Evolutionary conservation across 73 alveolate species (phyloP), one percentile per base, ranked within the genome.

Genomic region (Tetrahymena thermophila): DNA sequence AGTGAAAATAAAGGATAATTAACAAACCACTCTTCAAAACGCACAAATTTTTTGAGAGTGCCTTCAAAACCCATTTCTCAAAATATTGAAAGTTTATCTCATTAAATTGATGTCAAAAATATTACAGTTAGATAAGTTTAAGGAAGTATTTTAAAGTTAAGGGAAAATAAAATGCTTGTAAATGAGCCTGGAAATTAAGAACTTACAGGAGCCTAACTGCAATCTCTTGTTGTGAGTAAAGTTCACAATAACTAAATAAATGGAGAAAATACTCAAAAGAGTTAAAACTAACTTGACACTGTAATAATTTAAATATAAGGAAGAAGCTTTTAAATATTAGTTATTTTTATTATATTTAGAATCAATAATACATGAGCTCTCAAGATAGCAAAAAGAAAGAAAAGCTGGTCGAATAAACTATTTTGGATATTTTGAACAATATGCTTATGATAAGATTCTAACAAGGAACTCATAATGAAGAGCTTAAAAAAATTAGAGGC

Each of bases 51-150:
- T 42, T 84, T 95, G 94, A 95, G 97, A 93, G 95, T 95, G 8
- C 97, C 97, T 35, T 85, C 95, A 93, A 95, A 95, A 44, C 97
- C 97, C 10, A 95, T 95, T n/a, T 55, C 95, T 57, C 84, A 95
- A 95, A 89, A 43, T 34, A 43, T 95, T 9, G 97, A 95, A 56
- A 95, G 94, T 44, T 93, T 95, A 44, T 89, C 58, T 42, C 94
- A 95, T 35, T 56, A 95, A 93, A 95, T 95, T 89, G 97, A 95
- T 42, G 97, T 95, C 31, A 95, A 95, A 43, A 95, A 95, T 95
- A 95, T 95, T 15, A 95, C 95, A 85, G 84, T 71, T 35, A 95
- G 97, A 93, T 94, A 94, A 35, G 97, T 95, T 34, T 56, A 95
- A 55, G 97, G 97, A 35, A 95, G 97, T 37, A 84, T 95, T 55